Conservation (phyloP, 106 monocot species). For the Platanthera guangdongensis region DNA sequence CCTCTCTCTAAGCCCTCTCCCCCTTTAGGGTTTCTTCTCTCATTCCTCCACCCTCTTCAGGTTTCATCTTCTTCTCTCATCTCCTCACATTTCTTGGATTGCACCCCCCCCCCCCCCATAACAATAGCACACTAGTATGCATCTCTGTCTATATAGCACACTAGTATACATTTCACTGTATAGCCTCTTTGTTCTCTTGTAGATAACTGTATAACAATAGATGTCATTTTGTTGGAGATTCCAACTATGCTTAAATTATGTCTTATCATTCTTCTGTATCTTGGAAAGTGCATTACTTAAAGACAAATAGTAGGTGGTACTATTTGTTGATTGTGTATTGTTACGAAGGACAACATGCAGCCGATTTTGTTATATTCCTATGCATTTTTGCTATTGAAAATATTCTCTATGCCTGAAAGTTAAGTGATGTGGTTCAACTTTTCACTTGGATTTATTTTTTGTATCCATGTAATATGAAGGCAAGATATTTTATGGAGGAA, state of each 20-base stretch:
- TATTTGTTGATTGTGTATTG: background rate
- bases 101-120: no score
- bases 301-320: background rate
- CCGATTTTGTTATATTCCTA: background rate
- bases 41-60: no score
- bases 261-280: background rate
- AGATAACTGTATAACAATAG: background rate
- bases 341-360: background rate
- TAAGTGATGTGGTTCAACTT: background rate
- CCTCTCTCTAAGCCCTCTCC: no score
- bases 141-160: no score
- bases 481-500: conserved; percentile 1
- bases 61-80: no score
- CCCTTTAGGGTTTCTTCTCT: no score
- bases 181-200: background rate
- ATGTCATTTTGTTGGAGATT: background rate
- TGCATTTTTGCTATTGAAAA: background rate
- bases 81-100: no score
- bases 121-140: no score
- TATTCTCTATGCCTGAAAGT: background rate
- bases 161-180: no score
- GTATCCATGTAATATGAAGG: background rate
- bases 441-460: background rate
- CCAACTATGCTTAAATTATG: background rate
- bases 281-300: background rate